phyloP scores from a whole-genome alignment of 2,329 filamentous ascomycete species.

The Mycogone perniciosa region DNA sequence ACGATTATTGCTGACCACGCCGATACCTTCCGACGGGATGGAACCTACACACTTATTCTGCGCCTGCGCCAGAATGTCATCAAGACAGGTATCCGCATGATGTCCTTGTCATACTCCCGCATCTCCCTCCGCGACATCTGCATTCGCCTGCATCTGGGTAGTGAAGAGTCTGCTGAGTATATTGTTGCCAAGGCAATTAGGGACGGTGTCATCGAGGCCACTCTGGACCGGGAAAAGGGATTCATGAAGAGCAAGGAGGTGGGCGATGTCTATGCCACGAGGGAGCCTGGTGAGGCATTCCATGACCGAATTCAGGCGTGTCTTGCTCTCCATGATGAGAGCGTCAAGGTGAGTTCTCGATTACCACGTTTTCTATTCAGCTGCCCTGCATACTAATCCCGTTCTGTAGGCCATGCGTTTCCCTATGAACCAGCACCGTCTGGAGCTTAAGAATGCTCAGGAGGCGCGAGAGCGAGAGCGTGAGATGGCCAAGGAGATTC shows the following conservation, averaged over 20 bases:
- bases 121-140: conserved; percentile 97
- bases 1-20: conserved; percentile 76
- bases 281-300: conserved; percentile 94
- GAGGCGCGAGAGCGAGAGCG: conserved; percentile 95
- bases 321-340: conserved; percentile 89
- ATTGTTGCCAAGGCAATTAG: conserved; percentile 98
- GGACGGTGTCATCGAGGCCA: conserved; percentile 94
- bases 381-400: not conserved
- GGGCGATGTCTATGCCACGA: conserved; percentile 90
- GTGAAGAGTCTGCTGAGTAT: conserved; percentile 96
- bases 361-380: not conserved
- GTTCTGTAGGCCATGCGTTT: conserved; percentile 81
- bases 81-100: conserved; percentile 98
- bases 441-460: conserved; percentile 96
- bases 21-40: conserved; percentile 82
- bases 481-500: conserved; percentile 97
- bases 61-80: conserved; percentile 97
- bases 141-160: conserved; percentile 85
- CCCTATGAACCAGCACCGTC: conserved; percentile 96
- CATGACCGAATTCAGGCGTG: conserved; percentile 94
- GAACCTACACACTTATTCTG: conserved; percentile 91
- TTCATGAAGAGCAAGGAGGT: conserved; percentile 99
- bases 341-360: conserved; percentile 69
- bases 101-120: conserved; percentile 94
- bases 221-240: conserved; percentile 84